Evolutionary conservation across 129 eudicot genomes (phyloP).

Genomic region (Logfia minima): DNA sequence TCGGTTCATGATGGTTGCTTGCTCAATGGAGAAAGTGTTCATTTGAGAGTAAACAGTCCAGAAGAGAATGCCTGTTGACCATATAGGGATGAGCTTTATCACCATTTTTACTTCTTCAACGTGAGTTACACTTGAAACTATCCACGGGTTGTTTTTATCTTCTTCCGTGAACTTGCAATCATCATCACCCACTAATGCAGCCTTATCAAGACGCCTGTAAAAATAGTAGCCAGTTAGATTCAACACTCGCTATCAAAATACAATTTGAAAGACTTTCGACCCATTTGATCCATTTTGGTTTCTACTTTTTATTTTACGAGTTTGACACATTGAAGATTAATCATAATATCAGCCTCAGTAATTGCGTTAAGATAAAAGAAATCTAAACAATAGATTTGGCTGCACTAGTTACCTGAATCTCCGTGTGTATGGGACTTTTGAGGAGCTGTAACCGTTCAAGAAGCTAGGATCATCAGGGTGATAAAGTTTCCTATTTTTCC

Average conservation of each 20-base stretch:
- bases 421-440: slow-evolving; percentile 49
- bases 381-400: background rate
- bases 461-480: slow-evolving; percentile 46
- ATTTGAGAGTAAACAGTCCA: slow-evolving; percentile 95
- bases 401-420: slow-evolving; percentile 42
- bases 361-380: background rate
- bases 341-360: too few relatives aligned
- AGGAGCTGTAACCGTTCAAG: slow-evolving; percentile 54
- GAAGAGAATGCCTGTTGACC: slow-evolving; percentile 85
- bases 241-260: too few relatives aligned
- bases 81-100: slow-evolving; percentile 73
- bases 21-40: slow-evolving; percentile 85
- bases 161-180: slow-evolving; percentile 33
- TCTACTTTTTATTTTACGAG: too few relatives aligned
- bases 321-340: too few relatives aligned
- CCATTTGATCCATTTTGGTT: too few relatives aligned
- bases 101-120: slow-evolving; percentile 94
- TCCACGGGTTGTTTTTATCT: slow-evolving; percentile 39
- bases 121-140: slow-evolving; percentile 63
- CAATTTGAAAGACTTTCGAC: too few relatives aligned
- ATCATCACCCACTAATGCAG: slow-evolving; percentile 61
- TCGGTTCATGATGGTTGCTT: slow-evolving; percentile 83
- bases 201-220: slow-evolving; percentile 74
- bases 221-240: slow-evolving; percentile 1
- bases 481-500: slow-evolving; percentile 52